Conservation (phyloP, 345 rosid genomes). For the Viola odorata region DNA sequence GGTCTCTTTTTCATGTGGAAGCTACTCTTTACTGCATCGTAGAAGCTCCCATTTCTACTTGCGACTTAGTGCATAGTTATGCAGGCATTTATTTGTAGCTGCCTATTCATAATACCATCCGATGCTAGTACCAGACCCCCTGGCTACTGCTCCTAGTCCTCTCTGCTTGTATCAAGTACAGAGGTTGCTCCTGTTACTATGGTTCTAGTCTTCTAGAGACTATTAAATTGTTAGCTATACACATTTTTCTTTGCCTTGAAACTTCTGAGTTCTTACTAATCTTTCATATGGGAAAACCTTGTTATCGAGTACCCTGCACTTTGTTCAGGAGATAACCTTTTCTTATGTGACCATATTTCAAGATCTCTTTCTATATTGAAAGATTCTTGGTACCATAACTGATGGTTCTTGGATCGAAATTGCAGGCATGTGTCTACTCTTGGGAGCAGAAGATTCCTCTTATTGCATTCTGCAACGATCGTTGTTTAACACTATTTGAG, state of each 20-base stretch:
- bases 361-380: neutral
- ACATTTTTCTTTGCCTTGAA: too few relatives aligned
- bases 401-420: neutral
- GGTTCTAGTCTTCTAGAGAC: too few relatives aligned
- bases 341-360: neutral
- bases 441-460: slow-evolving; percentile 78
- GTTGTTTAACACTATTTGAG: slow-evolving; percentile 78
- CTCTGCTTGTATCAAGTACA: too few relatives aligned
- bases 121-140: neutral
- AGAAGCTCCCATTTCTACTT: neutral
- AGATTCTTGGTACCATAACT: neutral
- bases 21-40: neutral
- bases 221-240: too few relatives aligned
- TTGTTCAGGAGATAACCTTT: neutral
- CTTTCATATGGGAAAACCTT: neutral
- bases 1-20: neutral
- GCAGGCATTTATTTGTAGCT: neutral
- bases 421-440: slow-evolving; percentile 74
- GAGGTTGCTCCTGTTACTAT: too few relatives aligned
- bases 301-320: neutral
- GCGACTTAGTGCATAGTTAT: neutral
- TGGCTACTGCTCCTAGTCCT: neutral
- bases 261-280: too few relatives aligned
- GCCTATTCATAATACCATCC: neutral
- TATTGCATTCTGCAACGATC: slow-evolving; percentile 74